Conservation (phyloP, 108 stramenopile genomes). For the Nitzschia sp. region DNA sequence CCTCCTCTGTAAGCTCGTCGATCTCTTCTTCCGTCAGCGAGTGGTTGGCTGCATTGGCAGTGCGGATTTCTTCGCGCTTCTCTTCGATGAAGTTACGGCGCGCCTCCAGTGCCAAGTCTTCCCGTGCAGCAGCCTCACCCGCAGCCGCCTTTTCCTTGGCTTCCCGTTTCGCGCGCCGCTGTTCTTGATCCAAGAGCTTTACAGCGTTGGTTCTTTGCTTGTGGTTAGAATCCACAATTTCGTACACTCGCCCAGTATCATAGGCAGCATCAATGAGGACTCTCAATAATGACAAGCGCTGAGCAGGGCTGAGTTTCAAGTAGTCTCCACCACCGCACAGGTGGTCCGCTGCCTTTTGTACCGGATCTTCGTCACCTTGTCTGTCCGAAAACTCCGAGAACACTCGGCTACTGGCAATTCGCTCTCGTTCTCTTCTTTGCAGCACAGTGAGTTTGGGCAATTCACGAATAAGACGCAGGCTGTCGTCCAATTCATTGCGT, state of each 20-base stretch:
- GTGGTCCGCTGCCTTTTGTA: constrained; percentile 34
- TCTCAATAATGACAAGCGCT: constrained; percentile 69
- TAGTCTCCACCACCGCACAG: constrained; percentile 70
- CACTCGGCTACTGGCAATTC: constrained; percentile 48
- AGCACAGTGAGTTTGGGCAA: constrained; percentile 60
- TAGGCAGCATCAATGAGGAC: constrained; percentile 82
- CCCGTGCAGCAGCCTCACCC: constrained; percentile 68
- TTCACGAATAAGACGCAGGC: constrained; percentile 60
- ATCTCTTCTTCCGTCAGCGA: constrained; percentile 71
- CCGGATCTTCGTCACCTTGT: constrained; percentile 44
- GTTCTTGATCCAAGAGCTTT: constrained; percentile 75
- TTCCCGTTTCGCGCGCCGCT: constrained; percentile 72
- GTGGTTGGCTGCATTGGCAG: constrained; percentile 60
- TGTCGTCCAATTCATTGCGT: constrained; percentile 83
- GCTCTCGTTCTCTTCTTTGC: constrained; percentile 70
- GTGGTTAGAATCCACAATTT: constrained; percentile 76
- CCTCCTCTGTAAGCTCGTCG: constrained; percentile 79
- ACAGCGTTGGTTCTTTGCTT: constrained; percentile 75
- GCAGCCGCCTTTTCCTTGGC: constrained; percentile 73
- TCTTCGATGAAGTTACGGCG: constrained; percentile 71
- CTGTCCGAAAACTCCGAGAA: constrained; percentile 57
- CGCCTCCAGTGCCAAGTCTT: constrained; percentile 72
- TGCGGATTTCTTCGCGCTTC: constrained; percentile 71
- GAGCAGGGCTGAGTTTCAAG: constrained; percentile 51
- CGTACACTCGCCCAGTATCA: constrained; percentile 64